phyloP scores from a whole-genome alignment of 2,329 filamentous ascomycete species.

The Colletotrichum shisoi region DNA sequence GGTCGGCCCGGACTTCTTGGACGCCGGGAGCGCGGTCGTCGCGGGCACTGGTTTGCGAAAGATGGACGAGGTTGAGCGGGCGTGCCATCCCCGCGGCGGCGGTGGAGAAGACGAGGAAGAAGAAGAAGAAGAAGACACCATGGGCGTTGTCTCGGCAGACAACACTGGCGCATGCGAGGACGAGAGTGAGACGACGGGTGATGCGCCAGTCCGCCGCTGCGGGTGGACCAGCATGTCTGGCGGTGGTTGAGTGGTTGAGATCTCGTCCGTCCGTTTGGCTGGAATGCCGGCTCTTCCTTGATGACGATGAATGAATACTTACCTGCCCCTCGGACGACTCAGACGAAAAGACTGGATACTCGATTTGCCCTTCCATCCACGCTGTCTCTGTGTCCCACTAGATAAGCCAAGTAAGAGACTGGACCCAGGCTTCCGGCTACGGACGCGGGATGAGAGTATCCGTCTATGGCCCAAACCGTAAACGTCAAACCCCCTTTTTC shows the following conservation, averaged over 20 bases:
- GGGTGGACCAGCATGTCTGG: constrained; percentile 13
- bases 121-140: neutral
- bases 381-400: constrained; percentile 3
- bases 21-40: neutral
- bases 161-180: neutral
- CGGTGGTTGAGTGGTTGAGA: constrained; percentile 7
- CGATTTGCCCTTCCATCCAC: constrained; percentile 15
- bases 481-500: neutral
- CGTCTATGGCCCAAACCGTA: too few species aligned
- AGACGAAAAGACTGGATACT: neutral
- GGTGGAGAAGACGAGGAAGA: too few species aligned
- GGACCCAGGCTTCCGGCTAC: too few species aligned
- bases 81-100: neutral
- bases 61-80: constrained; percentile 18
- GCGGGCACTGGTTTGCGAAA: constrained; percentile 8
- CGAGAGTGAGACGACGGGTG: constrained; percentile 2
- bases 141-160: constrained; percentile 5
- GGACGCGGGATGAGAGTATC: constrained; percentile 7
- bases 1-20: constrained; percentile 13
- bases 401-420: constrained; percentile 8
- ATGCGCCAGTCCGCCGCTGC: constrained; percentile 19
- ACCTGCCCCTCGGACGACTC: neutral
- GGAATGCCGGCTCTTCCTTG: constrained; percentile 18
- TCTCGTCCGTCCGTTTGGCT: constrained; percentile 2
- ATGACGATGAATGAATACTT: neutral